Conservation (phyloP, 108 stramenopile species). For the Poteriospumella lacustris region DNA sequence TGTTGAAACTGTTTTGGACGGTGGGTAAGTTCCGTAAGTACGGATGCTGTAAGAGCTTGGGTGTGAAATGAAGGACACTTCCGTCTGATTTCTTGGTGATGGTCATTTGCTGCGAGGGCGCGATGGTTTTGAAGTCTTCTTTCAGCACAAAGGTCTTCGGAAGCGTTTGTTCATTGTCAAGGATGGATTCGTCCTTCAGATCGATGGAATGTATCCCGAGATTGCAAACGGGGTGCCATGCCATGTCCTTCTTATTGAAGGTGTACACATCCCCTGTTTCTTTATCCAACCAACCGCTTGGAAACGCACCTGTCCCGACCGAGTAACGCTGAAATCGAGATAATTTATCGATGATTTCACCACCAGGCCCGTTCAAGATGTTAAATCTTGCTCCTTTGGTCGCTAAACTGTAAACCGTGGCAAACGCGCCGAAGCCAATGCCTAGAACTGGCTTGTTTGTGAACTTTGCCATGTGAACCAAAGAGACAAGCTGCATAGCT, state of each 20-base stretch:
- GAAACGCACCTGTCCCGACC: not conserved
- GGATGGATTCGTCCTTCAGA: too few relatives aligned
- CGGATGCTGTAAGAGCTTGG: not conserved
- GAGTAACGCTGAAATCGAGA: not conserved
- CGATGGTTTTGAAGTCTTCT: too few relatives aligned
- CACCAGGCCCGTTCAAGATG: not conserved
- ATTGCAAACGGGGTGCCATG: conserved; percentile 1
- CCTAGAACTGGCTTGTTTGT: not conserved
- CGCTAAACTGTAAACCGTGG: not conserved
- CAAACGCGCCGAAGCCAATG: conserved; percentile 10
- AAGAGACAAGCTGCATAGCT: not conserved
- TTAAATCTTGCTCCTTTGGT: not conserved
- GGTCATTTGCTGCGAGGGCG: too few relatives aligned
- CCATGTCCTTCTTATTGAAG: not conserved
- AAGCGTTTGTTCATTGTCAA: too few relatives aligned
- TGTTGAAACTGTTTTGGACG: not conserved
- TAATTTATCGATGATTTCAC: not conserved
- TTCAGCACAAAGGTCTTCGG: too few relatives aligned
- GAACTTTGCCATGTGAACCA: conserved; percentile 4
- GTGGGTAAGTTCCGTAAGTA: not conserved
- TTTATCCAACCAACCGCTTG: conserved; percentile 8
- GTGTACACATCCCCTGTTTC: conserved; percentile 20
- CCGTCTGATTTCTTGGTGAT: too few relatives aligned
- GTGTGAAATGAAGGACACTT: not conserved
- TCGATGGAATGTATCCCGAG: not conserved